Evolutionary conservation across 805 yeast genomes (phyloP).

Genomic region (Priceomyces carsonii): DNA sequence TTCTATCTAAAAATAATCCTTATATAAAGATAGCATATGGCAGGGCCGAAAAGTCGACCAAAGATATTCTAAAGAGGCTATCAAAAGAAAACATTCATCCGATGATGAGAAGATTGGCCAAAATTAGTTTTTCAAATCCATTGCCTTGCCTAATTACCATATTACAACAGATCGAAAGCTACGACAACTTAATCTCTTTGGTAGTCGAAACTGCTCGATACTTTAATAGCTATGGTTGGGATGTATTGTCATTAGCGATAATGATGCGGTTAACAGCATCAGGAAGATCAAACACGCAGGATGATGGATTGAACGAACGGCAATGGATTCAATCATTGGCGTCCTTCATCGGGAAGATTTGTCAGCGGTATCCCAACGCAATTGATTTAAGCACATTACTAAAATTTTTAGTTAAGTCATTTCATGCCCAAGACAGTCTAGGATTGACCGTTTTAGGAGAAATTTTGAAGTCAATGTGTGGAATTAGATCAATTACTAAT

Average conservation of each 20-base stretch:
- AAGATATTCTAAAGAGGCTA: slow-evolving; percentile 72
- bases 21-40: slow-evolving; percentile 59
- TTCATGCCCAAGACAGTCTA: slow-evolving; percentile 59
- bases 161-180: slow-evolving; percentile 84
- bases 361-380: slow-evolving; percentile 48
- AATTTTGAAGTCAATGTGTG: slow-evolving; percentile 71
- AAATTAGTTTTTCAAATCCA: slow-evolving; percentile 75
- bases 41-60: slow-evolving; percentile 76
- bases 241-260: slow-evolving; percentile 72
- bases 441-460: slow-evolving; percentile 68
- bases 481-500: slow-evolving; percentile 69
- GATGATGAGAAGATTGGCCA: slow-evolving; percentile 73
- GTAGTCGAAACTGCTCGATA: slow-evolving; percentile 77
- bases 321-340: slow-evolving; percentile 87
- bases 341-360: slow-evolving; percentile 72
- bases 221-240: slow-evolving; percentile 82
- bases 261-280: slow-evolving; percentile 64
- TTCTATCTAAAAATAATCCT: slow-evolving; percentile 54
- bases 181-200: slow-evolving; percentile 78
- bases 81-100: slow-evolving; percentile 75
- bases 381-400: slow-evolving; percentile 68
- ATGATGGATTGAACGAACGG: slow-evolving; percentile 76
- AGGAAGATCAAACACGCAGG: slow-evolving; percentile 67
- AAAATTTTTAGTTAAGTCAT: slow-evolving; percentile 57
- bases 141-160: slow-evolving; percentile 71